Evolutionary conservation across 2,329 filamentous ascomycete species (phyloP).

Genomic region (Lecanicillium sp.): DNA sequence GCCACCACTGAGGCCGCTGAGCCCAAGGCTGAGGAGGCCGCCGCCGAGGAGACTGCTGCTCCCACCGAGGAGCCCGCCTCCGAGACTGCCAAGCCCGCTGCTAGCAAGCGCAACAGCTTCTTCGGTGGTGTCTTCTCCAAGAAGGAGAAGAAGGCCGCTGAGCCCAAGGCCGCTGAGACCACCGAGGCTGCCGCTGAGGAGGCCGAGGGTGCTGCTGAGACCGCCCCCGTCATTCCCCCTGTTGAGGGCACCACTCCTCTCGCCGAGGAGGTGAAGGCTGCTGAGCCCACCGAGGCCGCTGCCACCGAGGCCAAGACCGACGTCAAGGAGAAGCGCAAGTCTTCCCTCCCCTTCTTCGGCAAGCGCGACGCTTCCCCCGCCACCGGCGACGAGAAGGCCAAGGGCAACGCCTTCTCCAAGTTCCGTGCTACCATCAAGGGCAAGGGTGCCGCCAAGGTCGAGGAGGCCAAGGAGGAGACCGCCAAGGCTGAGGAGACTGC

Average conservation of each 20-base stretch:
- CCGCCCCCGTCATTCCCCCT: slow-evolving; percentile 53
- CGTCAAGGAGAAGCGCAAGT: slow-evolving; percentile 77
- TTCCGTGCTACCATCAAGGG: slow-evolving; percentile 51
- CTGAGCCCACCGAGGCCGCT: slow-evolving; percentile 41
- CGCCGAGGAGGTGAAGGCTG: slow-evolving; percentile 46
- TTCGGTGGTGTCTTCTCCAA: slow-evolving; percentile 46
- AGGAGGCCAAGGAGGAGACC: slow-evolving; percentile 28
- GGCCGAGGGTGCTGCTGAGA: slow-evolving; percentile 40
- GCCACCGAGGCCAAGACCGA: slow-evolving; percentile 53
- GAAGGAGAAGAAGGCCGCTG: slow-evolving; percentile 55
- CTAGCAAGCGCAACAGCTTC: slow-evolving; percentile 52
- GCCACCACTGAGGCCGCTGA: slow-evolving; percentile 27
- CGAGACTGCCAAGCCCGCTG: slow-evolving; percentile 43
- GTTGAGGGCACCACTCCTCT: slow-evolving; percentile 53
- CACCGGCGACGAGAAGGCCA: slow-evolving; percentile 54
- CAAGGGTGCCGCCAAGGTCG: slow-evolving; percentile 37
- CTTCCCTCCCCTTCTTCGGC: slow-evolving; percentile 68
- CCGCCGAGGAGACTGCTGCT: slow-evolving; percentile 28
- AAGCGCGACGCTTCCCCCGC: slow-evolving; percentile 64
- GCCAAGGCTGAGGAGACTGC: slow-evolving; percentile 31
- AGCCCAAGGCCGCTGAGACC: slow-evolving; percentile 38
- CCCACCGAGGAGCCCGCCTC: slow-evolving; percentile 29
- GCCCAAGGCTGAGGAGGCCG: slow-evolving; percentile 29
- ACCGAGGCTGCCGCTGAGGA: slow-evolving; percentile 32
- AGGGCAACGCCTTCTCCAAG: slow-evolving; percentile 52